Evolutionary conservation across 495 filamentous ascomycete species (phyloP), one percentile per base, ranked within the genome.

Genomic region (Immersiella caudata): DNA sequence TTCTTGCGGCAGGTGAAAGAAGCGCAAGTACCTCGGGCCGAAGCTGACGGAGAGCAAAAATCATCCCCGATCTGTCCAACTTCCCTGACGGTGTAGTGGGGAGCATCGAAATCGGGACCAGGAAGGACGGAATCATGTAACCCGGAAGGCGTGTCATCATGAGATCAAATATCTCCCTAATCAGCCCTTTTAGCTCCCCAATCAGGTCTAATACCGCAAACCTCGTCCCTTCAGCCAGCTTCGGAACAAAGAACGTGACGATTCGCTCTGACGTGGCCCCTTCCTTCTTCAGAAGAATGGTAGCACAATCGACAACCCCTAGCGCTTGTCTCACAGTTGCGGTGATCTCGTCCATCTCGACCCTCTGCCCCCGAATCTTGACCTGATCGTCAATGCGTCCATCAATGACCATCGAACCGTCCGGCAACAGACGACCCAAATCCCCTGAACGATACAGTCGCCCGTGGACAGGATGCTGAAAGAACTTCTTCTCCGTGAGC

Each of bases 341-440:
- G 57, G 87, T 90, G 40, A 97, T 90, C 76, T 97, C 94, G 3
- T 85, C 86, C 7, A 94, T 83, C 33, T 94, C 92, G 6, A 94
- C 87, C 8, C 91, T 85, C 67, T 93, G 88, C 1, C 93, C 93
- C 24, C 92, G 86, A 26, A 96, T 80, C 70, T 95, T 96, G 71
- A 94, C 86, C 80, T 94, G 93, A 56, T 90, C 90, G 70, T 96
- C 92, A 0, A 86, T 80, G 18, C 92, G 84, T 16, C 91, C 90
- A n/a, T 87, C 78, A 68, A 92, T 93, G 27, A 91, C 82, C 33
- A 93, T 79, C 7, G 85, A 85, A 0, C 90, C 89, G 73, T 93
- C 89, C 0, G 86, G 79, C 22, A 94, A 83, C 74, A 94, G 79
- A 27, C 91, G 81, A 0, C 90, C 92, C 33, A 90, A 75, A 72